Evolutionary conservation across 2,329 filamentous ascomycete species (phyloP), one percentile per base, ranked within the genome.

Genomic region (Cladosporium colombiae): DNA sequence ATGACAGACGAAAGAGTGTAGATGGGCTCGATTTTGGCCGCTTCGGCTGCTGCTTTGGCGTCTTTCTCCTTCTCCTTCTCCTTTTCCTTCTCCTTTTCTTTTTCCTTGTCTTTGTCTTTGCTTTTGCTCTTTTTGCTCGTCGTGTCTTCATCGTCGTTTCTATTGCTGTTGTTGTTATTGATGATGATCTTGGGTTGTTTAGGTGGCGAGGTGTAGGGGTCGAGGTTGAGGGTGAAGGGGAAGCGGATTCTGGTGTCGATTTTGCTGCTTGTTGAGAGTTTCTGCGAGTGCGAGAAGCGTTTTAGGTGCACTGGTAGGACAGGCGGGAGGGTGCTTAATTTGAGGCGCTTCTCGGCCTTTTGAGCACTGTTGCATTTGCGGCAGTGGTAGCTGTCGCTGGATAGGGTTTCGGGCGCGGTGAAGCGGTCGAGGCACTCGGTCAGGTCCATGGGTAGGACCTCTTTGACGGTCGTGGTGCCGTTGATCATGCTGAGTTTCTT

Each of bases 261-360:
- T 78, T 98, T 98, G 53, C 76, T 92, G 91, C 79, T 96, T 91
- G 78, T 95, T 93, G 67, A 86, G 81, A 86, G 88, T 65, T 70
- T 70, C 46, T 76, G 74, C 25, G 70, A 73, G 65, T 78, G 76
- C 16, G 73, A 74, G 62, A 71, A 72, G 52, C 68, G 75, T 86
- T 98, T 98, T 46, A 98, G 84, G 74, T 98, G 94, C 74, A 98
- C 91, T 33, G 92, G 93, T 27, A 98, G 81, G 7, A 97, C 93
- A 46, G 95, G 94, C 0, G 94, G 94, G 37, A 98, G 79, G 67
- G 89, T 87, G 76, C 92, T 92, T 69, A 98, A 91, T 70, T 88
- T 91, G 63, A 96, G 86, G 73, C 95, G 90, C 76, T 96, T 92
- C 63, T 88, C 89, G 1, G 93, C 93, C 73, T 92, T 90, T 75